Conservation (phyloP, 176 grass and related monocot species). For the Paspalum notatum region DNA sequence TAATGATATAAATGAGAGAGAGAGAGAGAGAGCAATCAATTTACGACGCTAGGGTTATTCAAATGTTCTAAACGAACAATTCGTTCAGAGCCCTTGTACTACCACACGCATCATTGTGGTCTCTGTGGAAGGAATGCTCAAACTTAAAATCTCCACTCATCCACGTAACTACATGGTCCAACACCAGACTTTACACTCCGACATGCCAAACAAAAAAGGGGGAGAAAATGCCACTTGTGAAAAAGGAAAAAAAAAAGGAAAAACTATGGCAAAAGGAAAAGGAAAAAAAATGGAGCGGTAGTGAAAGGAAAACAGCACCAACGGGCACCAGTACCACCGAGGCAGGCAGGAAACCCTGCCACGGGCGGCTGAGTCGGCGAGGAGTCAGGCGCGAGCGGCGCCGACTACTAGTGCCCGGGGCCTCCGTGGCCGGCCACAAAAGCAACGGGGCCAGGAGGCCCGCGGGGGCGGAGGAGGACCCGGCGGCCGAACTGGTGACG, state of each 20-base stretch:
- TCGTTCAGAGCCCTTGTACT: background rate
- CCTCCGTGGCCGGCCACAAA: conserved; percentile 37
- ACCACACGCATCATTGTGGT: background rate
- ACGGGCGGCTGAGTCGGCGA: conserved; percentile 31
- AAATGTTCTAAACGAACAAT: background rate
- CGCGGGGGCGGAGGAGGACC: background rate
- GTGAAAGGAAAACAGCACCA: background rate
- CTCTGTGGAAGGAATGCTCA: background rate
- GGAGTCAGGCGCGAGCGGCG: background rate
- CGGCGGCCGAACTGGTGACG: conserved; percentile 30
- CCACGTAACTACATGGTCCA: conserved; percentile 19
- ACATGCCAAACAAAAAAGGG: too few relatives aligned
- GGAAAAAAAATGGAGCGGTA: background rate
- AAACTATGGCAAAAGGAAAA: background rate
- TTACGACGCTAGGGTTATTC: background rate
- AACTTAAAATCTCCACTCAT: background rate
- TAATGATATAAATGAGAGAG: too few relatives aligned
- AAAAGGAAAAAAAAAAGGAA: background rate
- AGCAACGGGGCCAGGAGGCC: background rate
- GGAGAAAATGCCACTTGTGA: background rate
- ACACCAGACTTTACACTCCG: conserved; percentile 16
- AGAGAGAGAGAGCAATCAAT: background rate
- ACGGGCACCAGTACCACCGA: background rate
- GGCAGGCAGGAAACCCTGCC: background rate
- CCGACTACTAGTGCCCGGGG: background rate